Evolutionary conservation across 2,329 filamentous ascomycete species (phyloP).

Genomic region (Trichoderma sp.): DNA sequence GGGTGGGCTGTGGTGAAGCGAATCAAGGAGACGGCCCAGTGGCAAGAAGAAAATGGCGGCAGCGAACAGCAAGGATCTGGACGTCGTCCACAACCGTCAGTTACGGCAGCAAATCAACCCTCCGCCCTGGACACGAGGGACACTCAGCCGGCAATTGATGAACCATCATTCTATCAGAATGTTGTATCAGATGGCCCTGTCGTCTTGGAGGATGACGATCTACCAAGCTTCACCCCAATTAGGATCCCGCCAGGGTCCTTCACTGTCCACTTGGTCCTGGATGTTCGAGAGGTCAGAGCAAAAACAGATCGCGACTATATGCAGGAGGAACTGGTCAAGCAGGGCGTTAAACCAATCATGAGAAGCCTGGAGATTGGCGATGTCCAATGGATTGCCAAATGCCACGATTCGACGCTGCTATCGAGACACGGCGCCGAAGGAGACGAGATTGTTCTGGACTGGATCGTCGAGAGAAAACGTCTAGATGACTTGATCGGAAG

Average conservation of each 20-base stretch:
- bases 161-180: constrained; percentile 32
- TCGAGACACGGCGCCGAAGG: constrained; percentile 57
- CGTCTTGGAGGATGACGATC: constrained; percentile 28
- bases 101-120: not conserved
- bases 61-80: constrained; percentile 1
- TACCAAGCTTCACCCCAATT: constrained; percentile 58
- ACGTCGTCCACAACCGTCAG: not conserved
- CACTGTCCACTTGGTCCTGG: constrained; percentile 68
- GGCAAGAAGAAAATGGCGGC: constrained; percentile 28
- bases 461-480: constrained; percentile 77
- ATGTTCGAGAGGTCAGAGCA: constrained; percentile 70
- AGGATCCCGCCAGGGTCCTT: constrained; percentile 63
- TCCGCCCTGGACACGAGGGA: not conserved
- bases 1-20: constrained; percentile 71
- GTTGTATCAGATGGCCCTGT: constrained; percentile 41
- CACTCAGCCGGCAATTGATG: not conserved
- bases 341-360: constrained; percentile 63
- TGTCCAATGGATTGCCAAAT: constrained; percentile 75
- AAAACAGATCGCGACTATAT: constrained; percentile 76
- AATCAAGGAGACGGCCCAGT: constrained; percentile 54
- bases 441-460: constrained; percentile 72
- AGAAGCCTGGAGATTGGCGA: constrained; percentile 71
- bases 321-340: constrained; percentile 65
- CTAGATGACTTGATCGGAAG: constrained; percentile 76
- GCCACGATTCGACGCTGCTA: constrained; percentile 57